These are phyloP conservation scores for Candida coleopterorum DNA, from an alignment of 805 yeast species.

Conservation along the genomic window DNA sequence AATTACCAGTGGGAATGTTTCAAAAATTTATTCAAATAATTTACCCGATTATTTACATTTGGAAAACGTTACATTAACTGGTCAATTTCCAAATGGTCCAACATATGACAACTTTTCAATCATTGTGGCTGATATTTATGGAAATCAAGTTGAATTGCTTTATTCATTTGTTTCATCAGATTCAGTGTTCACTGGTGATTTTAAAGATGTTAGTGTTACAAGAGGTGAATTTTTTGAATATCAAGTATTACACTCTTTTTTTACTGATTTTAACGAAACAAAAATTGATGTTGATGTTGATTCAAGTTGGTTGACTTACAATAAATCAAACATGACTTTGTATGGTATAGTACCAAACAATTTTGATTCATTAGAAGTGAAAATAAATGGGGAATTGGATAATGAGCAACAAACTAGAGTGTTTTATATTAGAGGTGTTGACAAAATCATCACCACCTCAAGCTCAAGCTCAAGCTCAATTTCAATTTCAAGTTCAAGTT, in stretches of 20 bases:
- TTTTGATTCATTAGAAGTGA: slow-evolving; percentile 20
- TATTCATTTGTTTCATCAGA: slow-evolving; percentile 52
- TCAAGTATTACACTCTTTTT: slow-evolving; percentile 48
- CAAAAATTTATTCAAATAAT: slow-evolving; percentile 43
- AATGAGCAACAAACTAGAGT: slow-evolving; percentile 27
- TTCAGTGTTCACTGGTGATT: slow-evolving; percentile 49
- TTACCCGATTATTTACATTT: slow-evolving; percentile 62
- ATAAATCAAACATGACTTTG: slow-evolving; percentile 57
- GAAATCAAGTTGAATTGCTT: slow-evolving; percentile 55
- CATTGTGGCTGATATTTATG: slow-evolving; percentile 53
- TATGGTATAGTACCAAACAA: slow-evolving; percentile 54
- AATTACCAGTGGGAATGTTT: slow-evolving; percentile 49
- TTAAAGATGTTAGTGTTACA: slow-evolving; percentile 66
- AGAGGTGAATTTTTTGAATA: slow-evolving; percentile 56
- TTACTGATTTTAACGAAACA: slow-evolving; percentile 51
- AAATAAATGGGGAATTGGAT: slow-evolving; percentile 25
- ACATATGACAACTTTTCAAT: slow-evolving; percentile 47
- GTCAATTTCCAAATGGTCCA: slow-evolving; percentile 49
- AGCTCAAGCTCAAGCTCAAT: slow-evolving; percentile 21
- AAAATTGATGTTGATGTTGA: slow-evolving; percentile 33
- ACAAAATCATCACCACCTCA: slow-evolving; percentile 16
- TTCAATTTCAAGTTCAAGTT: slow-evolving; percentile 16
- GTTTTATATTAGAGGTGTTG: slow-evolving; percentile 53
- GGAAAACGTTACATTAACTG: slow-evolving; percentile 41
- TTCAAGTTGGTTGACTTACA: slow-evolving; percentile 62